phyloP scores from a whole-genome alignment of 441 rosid species.

The Eruca vesicaria region DNA sequence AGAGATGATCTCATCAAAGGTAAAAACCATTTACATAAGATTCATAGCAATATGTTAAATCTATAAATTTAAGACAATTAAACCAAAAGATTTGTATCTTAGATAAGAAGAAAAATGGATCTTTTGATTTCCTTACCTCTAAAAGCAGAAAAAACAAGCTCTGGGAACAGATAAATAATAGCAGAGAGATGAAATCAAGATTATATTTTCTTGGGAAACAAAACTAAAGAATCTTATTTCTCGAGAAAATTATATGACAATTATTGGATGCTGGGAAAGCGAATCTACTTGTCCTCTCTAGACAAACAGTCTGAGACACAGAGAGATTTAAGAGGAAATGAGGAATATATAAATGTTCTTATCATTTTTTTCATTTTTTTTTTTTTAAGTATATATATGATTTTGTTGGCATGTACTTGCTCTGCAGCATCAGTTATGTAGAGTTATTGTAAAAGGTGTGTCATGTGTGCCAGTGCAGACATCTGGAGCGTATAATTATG shows the following conservation, averaged over 20 bases:
- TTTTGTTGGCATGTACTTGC: conserved; percentile 10
- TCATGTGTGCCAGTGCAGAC: background rate
- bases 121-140: conserved; percentile 2
- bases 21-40: conserved; percentile 7
- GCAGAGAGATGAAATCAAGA: conserved; percentile 14
- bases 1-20: conserved; percentile 8
- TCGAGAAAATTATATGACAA: conserved; percentile 17
- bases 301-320: conserved; percentile 31
- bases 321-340: conserved; percentile 20
- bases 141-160: conserved; percentile 16
- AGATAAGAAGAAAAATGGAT: background rate
- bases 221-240: conserved; percentile 17
- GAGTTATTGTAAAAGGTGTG: background rate
- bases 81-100: conserved; percentile 2
- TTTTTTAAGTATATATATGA: background rate
- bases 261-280: conserved; percentile 24
- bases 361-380: background rate
- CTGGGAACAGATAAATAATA: conserved; percentile 13
- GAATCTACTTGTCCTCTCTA: conserved; percentile 29
- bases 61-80: background rate
- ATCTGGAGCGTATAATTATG: background rate
- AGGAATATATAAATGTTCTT: conserved; percentile 21
- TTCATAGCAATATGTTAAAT: background rate
- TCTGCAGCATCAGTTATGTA: background rate
- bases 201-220: conserved; percentile 16